These are phyloP conservation scores for Candida orba DNA, from an alignment of 805 yeast species.

Conservation along the genomic window DNA sequence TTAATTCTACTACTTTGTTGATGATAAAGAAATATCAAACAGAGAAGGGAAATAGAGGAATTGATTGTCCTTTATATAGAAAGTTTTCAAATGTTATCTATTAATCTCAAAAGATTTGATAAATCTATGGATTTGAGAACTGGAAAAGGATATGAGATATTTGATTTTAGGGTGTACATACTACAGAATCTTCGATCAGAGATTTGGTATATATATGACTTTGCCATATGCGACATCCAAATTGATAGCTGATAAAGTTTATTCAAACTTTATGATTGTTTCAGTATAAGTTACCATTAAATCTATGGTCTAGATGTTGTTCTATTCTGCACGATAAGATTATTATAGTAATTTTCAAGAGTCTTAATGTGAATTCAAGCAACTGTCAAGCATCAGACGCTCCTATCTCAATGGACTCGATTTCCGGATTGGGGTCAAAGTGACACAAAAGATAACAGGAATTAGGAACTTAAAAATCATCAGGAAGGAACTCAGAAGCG, in stretches of 20 bases:
- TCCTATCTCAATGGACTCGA: background rate
- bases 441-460: constrained; percentile 2
- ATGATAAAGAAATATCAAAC: background rate
- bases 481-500: background rate
- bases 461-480: background rate
- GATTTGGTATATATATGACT: no score
- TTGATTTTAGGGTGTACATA: background rate
- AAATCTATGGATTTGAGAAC: background rate
- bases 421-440: background rate
- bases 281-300: no score
- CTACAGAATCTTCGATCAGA: no score
- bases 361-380: background rate
- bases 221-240: no score
- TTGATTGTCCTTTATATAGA: background rate
- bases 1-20: background rate
- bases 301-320: background rate
- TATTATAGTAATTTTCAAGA: background rate
- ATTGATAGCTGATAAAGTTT: background rate
- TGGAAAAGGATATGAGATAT: background rate
- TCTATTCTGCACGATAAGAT: no score
- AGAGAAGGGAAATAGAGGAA: background rate
- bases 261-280: background rate
- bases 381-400: no score
- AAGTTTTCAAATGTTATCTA: background rate
- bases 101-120: background rate